phyloP scores from a whole-genome alignment of 1,139 yeast species.

The Saccharomyces hybrid region DNA sequence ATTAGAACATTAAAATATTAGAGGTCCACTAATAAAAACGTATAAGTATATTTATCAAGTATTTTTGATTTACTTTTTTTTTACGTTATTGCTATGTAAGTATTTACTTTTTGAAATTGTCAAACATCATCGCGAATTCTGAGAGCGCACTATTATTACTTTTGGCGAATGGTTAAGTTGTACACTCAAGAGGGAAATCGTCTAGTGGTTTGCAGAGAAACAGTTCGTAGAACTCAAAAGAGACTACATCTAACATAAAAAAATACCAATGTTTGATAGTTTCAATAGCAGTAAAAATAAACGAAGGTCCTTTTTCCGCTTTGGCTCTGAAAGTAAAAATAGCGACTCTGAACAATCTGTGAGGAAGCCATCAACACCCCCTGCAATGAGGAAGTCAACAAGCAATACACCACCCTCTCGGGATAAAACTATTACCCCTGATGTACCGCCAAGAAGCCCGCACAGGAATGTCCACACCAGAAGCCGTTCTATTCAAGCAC shows the following conservation, averaged over 20 bases:
- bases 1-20: conserved; percentile 4
- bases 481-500: conserved; percentile 3
- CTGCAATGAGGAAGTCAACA: background rate
- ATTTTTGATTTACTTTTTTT: background rate
- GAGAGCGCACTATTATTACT: background rate
- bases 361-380: background rate
- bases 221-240: background rate
- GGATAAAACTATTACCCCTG: background rate
- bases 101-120: background rate
- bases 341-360: background rate
- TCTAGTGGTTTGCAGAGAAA: background rate
- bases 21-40: background rate
- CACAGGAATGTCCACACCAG: background rate
- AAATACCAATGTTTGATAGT: conserved; percentile 14
- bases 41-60: background rate
- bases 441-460: background rate
- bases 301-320: conserved; percentile 23
- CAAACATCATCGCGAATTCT: background rate
- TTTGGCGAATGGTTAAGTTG: background rate
- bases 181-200: background rate
- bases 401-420: background rate
- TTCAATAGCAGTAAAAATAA: conserved; percentile 12
- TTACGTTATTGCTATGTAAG: background rate
- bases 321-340: conserved; percentile 14
- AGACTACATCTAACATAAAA: background rate